Evolutionary conservation across 345 rosid species (phyloP).

Genomic region (Clausena lansium): DNA sequence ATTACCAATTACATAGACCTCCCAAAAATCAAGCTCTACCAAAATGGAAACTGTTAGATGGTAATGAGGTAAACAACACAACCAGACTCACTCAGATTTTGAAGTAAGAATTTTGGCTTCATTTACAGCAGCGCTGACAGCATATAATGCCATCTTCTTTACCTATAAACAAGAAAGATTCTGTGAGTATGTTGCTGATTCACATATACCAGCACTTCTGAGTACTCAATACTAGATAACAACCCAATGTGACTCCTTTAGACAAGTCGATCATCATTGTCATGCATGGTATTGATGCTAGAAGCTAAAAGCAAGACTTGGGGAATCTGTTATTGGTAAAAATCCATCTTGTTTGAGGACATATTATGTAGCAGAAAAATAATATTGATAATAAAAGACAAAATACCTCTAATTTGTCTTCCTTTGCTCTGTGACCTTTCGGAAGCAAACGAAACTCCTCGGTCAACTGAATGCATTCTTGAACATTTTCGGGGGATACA

Average conservation of each 20-base stretch:
- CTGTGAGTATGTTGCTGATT: background rate
- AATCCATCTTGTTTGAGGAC: background rate
- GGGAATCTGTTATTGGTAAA: no score
- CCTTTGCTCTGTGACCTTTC: slow-evolving; percentile 39
- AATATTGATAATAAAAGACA: background rate
- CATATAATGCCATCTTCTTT: slow-evolving; percentile 52
- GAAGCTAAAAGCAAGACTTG: background rate
- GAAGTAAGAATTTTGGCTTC: slow-evolving; percentile 34
- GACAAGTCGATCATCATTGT: background rate
- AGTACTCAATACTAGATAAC: background rate
- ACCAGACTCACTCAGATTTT: slow-evolving; percentile 24
- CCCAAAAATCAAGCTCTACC: background rate
- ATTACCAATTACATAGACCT: background rate
- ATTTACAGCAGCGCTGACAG: slow-evolving; percentile 33
- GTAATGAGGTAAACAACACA: slow-evolving; percentile 3
- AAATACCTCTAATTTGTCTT: slow-evolving; percentile 48
- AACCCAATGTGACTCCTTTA: background rate
- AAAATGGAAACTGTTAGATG: slow-evolving; percentile 8
- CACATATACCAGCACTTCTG: background rate
- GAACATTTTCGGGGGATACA: slow-evolving; percentile 50
- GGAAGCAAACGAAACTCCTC: slow-evolving; percentile 53
- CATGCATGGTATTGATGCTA: background rate
- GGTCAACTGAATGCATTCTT: slow-evolving; percentile 45
- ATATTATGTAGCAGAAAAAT: background rate
- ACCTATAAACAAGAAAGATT: slow-evolving; percentile 28